phyloP scores from a whole-genome alignment of 345 rosid genomes.

The Camelina hispida region DNA sequence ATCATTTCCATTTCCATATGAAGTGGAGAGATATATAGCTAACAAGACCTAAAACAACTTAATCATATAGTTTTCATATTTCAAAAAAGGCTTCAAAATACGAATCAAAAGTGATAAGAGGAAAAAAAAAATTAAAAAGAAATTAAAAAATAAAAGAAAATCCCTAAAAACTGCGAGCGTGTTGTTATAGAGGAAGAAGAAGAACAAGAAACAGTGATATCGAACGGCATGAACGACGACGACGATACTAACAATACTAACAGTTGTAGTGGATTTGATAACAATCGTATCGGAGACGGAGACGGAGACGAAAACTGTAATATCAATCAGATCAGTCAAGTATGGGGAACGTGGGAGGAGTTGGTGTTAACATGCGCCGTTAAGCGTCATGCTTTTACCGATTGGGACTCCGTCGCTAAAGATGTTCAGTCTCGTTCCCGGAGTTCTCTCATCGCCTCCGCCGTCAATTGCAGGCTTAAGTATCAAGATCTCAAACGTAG shows the following conservation, averaged over 20 bases:
- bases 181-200: not conserved
- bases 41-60: not conserved
- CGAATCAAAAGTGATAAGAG: not conserved
- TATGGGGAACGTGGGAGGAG: constrained; percentile 85
- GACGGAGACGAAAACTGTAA: constrained; percentile 5
- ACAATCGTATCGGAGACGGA: constrained; percentile 22
- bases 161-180: constrained; percentile 38
- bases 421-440: constrained; percentile 64
- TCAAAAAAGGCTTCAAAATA: constrained; percentile 24
- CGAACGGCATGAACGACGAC: constrained; percentile 41
- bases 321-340: constrained; percentile 26
- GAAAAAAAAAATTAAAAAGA: not conserved
- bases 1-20: constrained; percentile 28
- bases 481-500: constrained; percentile 71
- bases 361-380: constrained; percentile 77
- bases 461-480: constrained; percentile 60
- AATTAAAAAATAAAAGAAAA: not conserved
- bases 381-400: constrained; percentile 67
- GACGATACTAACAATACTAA: constrained; percentile 25
- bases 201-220: constrained; percentile 14
- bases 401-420: constrained; percentile 74
- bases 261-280: constrained; percentile 25
- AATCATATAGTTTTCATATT: constrained; percentile 15
- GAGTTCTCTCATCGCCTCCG: constrained; percentile 53
- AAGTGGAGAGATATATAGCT: constrained; percentile 12